Evolutionary conservation across 2,329 filamentous ascomycete species (phyloP), one percentile per base, ranked within the genome.

Genomic region (Periconia digitata): DNA sequence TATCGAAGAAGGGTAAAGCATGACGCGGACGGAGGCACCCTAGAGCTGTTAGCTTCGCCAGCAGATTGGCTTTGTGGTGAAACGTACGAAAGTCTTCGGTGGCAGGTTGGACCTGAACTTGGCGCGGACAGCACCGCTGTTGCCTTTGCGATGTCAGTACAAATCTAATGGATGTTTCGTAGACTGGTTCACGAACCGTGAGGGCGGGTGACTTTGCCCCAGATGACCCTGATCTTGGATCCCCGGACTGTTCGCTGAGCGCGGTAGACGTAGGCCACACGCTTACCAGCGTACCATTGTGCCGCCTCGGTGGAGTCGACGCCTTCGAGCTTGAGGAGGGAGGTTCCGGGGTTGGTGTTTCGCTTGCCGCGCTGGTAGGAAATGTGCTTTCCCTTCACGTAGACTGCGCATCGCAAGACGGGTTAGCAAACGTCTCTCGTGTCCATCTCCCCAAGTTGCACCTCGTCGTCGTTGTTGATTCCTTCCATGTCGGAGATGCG

Each of bases 1-100:
- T 87, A 96, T 94, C 82, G 90, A 91, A 74, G 90, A 95, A 78
- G 91, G 91, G 85, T 96, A 96, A 79, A 96, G 84, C 91, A 96
- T 96, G 79, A 96, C 85, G 79, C 92, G 87, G 81, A 95, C 89
- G 71, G 89, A 92, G 75, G 91, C 69, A 62, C 69, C 67, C 55
- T 58, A 45, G 3, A 15, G 12, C 27, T 43, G 43, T 58, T 52
- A 58, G 49, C 38, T 40, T 32, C 15, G 22, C n/a, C 20, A 21
- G 6, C 8, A 41, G 34, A 18, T 17, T n/a, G 29, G 21, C 50
- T n/a, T 71, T 63, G 60, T 15, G n/a, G 66, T 64, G 44, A 63
- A 90, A 80, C 92, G 91, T 54, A 58, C 58, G 83, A 97, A 96
- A 74, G 89, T 91, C 83, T 92, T 92, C 71, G 94, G 85, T 74